Conservation (phyloP, 2,329 filamentous ascomycete genomes). For the Scolecobasidium constrictum region DNA sequence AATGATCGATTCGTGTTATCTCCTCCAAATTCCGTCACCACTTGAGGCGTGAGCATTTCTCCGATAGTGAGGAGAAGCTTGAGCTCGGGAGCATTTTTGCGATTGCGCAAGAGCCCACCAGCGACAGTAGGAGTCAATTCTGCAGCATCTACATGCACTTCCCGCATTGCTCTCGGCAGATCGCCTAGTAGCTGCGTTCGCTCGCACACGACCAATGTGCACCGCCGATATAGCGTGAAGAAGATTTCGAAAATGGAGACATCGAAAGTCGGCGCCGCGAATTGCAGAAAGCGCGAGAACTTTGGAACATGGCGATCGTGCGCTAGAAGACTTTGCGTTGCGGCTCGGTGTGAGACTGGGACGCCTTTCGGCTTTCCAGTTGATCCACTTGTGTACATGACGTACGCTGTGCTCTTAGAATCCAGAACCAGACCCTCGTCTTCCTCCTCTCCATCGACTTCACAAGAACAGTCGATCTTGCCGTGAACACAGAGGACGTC, state of each 20-base stretch:
- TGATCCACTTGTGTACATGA: constrained; percentile 89
- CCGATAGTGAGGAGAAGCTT: constrained; percentile 75
- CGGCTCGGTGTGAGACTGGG: constrained; percentile 66
- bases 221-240: constrained; percentile 67
- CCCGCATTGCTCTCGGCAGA: constrained; percentile 54
- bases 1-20: constrained; percentile 44
- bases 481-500: no score
- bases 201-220: constrained; percentile 61
- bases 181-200: constrained; percentile 63
- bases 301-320: constrained; percentile 67
- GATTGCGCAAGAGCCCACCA: constrained; percentile 60
- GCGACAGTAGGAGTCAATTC: constrained; percentile 86
- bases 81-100: constrained; percentile 55
- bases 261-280: constrained; percentile 86
- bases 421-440: background rate
- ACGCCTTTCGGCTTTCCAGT: constrained; percentile 87
- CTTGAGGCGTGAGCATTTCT: constrained; percentile 74
- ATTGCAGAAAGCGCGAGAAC: constrained; percentile 78
- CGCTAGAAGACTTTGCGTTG: constrained; percentile 69
- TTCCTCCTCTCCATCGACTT: constrained; percentile 29
- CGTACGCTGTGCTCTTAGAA: constrained; percentile 48
- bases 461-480: no score
- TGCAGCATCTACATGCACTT: constrained; percentile 65
- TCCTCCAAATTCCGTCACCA: constrained; percentile 71
- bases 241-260: constrained; percentile 94